Evolutionary conservation across 257 asterid genomes (phyloP).

Genomic region (Solanum peruvianum): DNA sequence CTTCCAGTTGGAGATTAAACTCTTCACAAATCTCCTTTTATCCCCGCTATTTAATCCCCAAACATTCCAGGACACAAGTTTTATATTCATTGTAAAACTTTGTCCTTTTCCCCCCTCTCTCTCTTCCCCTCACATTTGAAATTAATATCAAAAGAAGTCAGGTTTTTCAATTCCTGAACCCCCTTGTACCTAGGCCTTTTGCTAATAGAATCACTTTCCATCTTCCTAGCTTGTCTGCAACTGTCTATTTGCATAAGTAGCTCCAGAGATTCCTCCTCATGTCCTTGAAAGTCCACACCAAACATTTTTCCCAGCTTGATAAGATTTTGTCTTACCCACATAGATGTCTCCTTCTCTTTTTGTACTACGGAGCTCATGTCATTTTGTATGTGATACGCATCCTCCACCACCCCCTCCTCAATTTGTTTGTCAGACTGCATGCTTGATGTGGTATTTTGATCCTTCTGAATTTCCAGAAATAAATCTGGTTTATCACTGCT

Average conservation of each 20-base stretch:
- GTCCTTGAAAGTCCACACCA: background rate
- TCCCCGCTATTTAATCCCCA: background rate
- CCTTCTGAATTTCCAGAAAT: background rate
- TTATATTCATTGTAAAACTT: too few relatives aligned
- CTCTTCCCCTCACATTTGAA: background rate
- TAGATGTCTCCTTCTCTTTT: background rate
- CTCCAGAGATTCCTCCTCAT: too few relatives aligned
- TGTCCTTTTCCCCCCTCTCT: too few relatives aligned
- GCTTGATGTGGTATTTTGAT: background rate
- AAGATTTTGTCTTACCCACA: background rate
- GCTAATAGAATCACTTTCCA: background rate
- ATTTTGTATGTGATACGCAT: background rate
- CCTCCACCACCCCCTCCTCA: background rate
- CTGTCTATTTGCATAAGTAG: background rate
- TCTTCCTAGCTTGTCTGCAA: background rate
- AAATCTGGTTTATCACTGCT: background rate
- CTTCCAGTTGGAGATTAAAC: background rate
- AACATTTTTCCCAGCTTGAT: background rate
- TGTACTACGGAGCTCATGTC: background rate
- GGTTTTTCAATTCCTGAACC: background rate
- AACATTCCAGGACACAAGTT: background rate
- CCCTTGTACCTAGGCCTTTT: background rate
- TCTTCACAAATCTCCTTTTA: background rate
- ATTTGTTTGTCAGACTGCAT: background rate
- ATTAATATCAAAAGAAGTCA: background rate